Base-by-base conservation (phyloP, 257 asterid genomes). In the Solanum phureja region DNA sequence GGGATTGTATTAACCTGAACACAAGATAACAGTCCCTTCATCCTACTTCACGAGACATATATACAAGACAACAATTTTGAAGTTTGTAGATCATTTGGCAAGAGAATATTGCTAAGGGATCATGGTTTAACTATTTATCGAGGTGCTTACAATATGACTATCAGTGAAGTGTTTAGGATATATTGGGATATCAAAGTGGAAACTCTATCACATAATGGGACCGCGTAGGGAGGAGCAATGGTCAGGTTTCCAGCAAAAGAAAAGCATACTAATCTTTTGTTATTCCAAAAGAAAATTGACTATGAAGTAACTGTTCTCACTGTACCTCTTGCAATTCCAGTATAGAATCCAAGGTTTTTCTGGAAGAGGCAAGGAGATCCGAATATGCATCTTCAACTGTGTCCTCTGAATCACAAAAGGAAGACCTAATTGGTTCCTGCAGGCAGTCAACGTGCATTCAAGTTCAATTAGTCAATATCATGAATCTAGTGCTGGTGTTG, bases 391-490 rank as follows among this genome's bases (percentile, higher is more conserved):
- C 96, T 85, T 90, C 66, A 74, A 94, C 94, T 31, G 64, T 93
- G 74, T 85, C 88, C 82, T 91, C 93, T 35, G 88, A 83, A 3
- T 91, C 91, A 68, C 96, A 93, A 86, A 93, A 97, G 56, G 88
- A 92, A 62, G 98, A 94, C 89, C 93, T 94, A n/a, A 91, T 86
- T 40, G 94, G 95, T 85, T 95, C 99, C 99, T 97, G 92, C 89
- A 90, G 83, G 69, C 19, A 79, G 83, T 24, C 68, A 12, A 64
- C 85, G 5, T 72, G 33, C 37, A 23, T 38, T 90, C 79, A 89
- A 83, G 29, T 69, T 85, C 42, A 46, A 87, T 66, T 46, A 4
- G 66, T 6, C 9, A 24, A 83, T 27, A 56, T 62, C 71, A 56
- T n/a, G 62, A 64, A 16, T 37, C 60, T 60, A 33, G 60, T 27